Base-by-base conservation (phyloP, 306 rosid species). In the Dryas octopetala region DNA sequence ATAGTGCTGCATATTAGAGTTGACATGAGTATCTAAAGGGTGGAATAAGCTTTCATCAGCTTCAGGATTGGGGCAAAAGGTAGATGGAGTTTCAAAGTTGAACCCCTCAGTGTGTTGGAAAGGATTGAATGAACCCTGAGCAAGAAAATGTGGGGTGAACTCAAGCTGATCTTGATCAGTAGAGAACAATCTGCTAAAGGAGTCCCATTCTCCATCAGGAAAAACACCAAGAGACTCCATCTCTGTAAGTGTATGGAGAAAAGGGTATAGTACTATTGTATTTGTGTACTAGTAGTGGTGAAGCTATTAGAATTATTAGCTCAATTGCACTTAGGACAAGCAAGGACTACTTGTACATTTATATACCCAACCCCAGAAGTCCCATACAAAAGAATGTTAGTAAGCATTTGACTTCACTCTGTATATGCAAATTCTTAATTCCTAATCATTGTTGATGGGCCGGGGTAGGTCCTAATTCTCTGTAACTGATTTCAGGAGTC, bases 201-300 rank as follows among this genome's bases (percentile, higher is more conserved):
- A 86, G 43, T 88, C 96, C 93, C 93, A 90, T 71, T 89, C 98
- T 62, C 88, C 93, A 66, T 86, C 86, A 48, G 83, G 78, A 70
- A 93, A 85, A 49, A 84, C 85, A 73, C 91, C 98, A 66, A 83
- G 52, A 68, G 81, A 48, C 76, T 93, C 98, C 98, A 91, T 93
- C 68, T n/a, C 28, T 64, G 41, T 68, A 74, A 80, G 51, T 14
- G 68, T 44, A 6, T 41, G 49, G 43, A 48, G 52, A 75, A 17
- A 63, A 49, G 53, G 43, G 63, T 19, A 7, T 14, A n/a, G 61
- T 17, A 11, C 7, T 64, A 55, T 75, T 81, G 44, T 68, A 6
- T 52, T 49, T 66, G 49, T 63, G 61, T 50, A 57, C 52, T 66
- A 78, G 64, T 82, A 23, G 23, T 23, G 23, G 23, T 23, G 23